These are phyloP conservation scores for Cyclotella choctawhatcheeana DNA, from an alignment of 108 stramenopile genomes.

Conservation along the genomic window DNA sequence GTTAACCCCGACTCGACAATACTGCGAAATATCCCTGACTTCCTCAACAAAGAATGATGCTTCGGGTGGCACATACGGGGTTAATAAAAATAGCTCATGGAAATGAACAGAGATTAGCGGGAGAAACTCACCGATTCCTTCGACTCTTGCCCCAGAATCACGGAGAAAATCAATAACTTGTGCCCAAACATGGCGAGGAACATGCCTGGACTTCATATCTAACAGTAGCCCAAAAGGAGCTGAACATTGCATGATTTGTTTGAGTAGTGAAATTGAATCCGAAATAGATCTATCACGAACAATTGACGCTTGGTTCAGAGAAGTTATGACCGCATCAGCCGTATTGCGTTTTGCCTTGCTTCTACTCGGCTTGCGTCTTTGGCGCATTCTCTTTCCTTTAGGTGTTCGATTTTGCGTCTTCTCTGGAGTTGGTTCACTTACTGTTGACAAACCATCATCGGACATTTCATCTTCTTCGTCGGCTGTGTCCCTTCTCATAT, in stretches of 20 bases:
- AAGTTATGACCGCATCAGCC: conserved; percentile 30
- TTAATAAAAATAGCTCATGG: not conserved
- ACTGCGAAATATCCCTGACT: conserved; percentile 72
- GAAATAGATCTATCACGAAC: conserved; percentile 61
- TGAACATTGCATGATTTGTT: conserved; percentile 57
- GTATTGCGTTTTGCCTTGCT: not conserved
- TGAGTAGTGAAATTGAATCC: conserved; percentile 63
- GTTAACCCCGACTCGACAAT: conserved; percentile 53
- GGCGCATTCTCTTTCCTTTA: conserved; percentile 13
- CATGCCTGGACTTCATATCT: conserved; percentile 87
- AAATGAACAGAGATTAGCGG: not conserved
- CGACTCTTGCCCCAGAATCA: conserved; percentile 70
- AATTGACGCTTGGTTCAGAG: conserved; percentile 27
- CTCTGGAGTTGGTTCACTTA: conserved; percentile 29
- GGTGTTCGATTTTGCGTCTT: conserved; percentile 8
- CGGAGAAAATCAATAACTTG: conserved; percentile 71
- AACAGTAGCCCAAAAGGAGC: conserved; percentile 75
- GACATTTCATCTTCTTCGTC: conserved; percentile 28
- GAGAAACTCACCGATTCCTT: conserved; percentile 43
- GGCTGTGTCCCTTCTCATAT: conserved; percentile 38
- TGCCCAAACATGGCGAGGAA: conserved; percentile 76
- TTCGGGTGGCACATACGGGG: not conserved
- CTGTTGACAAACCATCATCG: conserved; percentile 18
- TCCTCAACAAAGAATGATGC: conserved; percentile 79
- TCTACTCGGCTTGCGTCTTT: conserved; percentile 10